Base-by-base conservation (phyloP, 306 rosid genomes). In the Mucuna pruriens region DNA sequence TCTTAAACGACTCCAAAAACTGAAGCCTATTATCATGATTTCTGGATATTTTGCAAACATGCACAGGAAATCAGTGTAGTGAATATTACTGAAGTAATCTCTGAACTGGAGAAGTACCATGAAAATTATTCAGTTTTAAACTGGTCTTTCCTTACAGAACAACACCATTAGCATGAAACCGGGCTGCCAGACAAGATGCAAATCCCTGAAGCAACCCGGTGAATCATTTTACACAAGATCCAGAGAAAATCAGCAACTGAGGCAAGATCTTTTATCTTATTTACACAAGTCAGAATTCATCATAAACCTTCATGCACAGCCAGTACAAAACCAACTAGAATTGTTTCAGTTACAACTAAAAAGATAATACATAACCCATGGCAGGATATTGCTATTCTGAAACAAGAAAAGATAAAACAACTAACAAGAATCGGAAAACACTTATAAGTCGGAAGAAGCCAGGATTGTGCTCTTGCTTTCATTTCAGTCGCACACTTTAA, bases 101-200 rank as follows among this genome's bases (percentile, higher is more conserved):
- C 39, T 52, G 44, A 40, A 34, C 42, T 61, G 45, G 9, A 46
- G 49, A 45, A 46, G 10, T 34, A 25, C 39, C 40, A 13, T n/a
- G 22, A 51, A 54, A 57, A 58, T 25, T 51, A 22, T 60, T 46
- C 54, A 15, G 49, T 52, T 71, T 33, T 48, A 20, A 48, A 12
- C 46, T 6, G 55, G 16, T 62, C 11, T 36, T 48, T 81, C 39
- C 42, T 38, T 49, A 62, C 57, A 74, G 48, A 64, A 73, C 25
- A 80, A 54, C 11, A 25, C 61, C 34, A 64, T 69, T 51, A 61
- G 73, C 78, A 38, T 39, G 71, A 77, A 74, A 39, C 36, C 20
- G 5, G 51, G 39, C 75, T 42, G 26, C 70, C 64, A 19, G 25
- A 65, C 52, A 64, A 74, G 40, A 74, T 17, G 46, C 23, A 63